Evolutionary conservation across 176 grass and related monocot species (phyloP).

Genomic region (Carex kokanica): DNA sequence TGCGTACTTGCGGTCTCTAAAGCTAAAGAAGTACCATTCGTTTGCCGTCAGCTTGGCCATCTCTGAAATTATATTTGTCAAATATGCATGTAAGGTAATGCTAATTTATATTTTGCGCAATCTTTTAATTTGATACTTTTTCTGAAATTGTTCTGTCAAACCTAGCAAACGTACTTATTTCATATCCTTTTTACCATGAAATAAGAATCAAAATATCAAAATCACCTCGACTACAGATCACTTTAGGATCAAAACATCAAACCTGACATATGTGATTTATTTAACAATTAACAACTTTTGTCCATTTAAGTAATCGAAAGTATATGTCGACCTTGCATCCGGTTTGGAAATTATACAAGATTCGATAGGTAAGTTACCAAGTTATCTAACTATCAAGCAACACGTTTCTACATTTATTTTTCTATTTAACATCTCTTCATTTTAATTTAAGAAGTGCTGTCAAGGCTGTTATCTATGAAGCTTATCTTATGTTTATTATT

Average conservation of each 20-base stretch:
- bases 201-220: not conserved
- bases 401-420: slow-evolving; percentile 9
- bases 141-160: not conserved
- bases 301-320: not conserved
- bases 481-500: not conserved
- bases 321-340: not conserved
- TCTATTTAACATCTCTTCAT: not conserved
- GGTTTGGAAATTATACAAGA: not conserved
- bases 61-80: slow-evolving; percentile 32
- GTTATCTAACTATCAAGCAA: slow-evolving; percentile 8
- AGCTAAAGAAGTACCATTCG: slow-evolving; percentile 99
- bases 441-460: not conserved
- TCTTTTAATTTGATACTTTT: not conserved
- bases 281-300: not conserved
- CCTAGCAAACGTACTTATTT: not conserved
- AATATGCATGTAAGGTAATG: slow-evolving; percentile 5
- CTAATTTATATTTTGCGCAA: not conserved
- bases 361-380: not conserved
- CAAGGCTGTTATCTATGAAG: not conserved
- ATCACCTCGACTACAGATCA: not conserved
- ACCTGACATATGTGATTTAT: not conserved
- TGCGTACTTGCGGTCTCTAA: slow-evolving; percentile 82
- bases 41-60: slow-evolving; percentile 63
- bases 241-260: not conserved
- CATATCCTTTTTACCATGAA: too few species aligned